These are phyloP conservation scores for Paragyromitra xinjiangensis DNA, from an alignment of 495 filamentous ascomycete genomes.

Conservation along the genomic window DNA sequence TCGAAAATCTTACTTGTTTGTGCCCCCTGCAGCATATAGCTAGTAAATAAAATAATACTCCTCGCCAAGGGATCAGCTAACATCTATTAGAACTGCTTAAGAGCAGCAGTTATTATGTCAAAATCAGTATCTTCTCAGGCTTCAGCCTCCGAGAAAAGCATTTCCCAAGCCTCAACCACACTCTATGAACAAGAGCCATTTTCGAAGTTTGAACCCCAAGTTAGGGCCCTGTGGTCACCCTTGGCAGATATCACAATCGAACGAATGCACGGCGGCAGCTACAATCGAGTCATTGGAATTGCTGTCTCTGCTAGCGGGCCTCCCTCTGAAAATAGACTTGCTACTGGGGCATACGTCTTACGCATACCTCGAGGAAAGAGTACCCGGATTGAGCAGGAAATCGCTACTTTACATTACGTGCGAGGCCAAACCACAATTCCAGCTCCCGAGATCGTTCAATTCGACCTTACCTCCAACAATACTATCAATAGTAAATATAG, in stretches of 20 bases:
- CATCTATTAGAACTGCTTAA: not conserved
- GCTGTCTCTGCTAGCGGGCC: not conserved
- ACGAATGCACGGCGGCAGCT: constrained; percentile 29
- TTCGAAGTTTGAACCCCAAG: not conserved
- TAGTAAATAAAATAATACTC: not conserved
- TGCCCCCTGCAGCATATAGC: not conserved
- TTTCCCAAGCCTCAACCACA: constrained; percentile 20
- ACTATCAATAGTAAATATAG: constrained; percentile 11
- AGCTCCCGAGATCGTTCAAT: constrained; percentile 12
- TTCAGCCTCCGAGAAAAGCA: not conserved
- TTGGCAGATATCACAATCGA: constrained; percentile 9
- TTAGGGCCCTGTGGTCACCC: constrained; percentile 3
- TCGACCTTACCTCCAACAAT: constrained; percentile 31
- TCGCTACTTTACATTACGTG: constrained; percentile 20
- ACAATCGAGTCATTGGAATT: constrained; percentile 25
- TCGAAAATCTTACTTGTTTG: no score
- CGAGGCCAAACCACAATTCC: constrained; percentile 17
- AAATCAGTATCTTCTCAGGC: not conserved
- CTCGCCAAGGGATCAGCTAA: not conserved
- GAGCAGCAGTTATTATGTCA: not conserved
- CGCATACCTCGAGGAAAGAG: constrained; percentile 19
- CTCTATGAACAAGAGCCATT: constrained; percentile 28
- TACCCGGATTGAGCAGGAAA: constrained; percentile 19
- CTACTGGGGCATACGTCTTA: constrained; percentile 12
- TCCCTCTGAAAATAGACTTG: not conserved